Base-by-base conservation (phyloP, 129 eudicot genomes). In the Silybum marianum region DNA sequence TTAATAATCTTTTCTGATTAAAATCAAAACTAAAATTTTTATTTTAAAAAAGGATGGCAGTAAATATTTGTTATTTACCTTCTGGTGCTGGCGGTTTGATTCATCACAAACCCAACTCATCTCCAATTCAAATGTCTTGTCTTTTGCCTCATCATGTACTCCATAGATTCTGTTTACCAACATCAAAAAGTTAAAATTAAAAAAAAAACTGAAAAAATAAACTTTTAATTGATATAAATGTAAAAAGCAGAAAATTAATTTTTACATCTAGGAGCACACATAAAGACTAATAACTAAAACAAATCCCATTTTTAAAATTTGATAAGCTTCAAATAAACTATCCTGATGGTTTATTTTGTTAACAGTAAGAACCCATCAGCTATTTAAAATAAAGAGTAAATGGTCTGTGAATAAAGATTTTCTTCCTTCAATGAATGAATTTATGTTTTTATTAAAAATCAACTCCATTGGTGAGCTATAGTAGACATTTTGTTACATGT, bases 101-200 rank as follows among this genome's bases (percentile, higher is more conserved):
- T 95, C 99, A 69, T 95, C 97, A 83, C 99, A 95, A 19, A 95
- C 99, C 99, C 99, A 95, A 77, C 99, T 95, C 99, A 95, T 83
- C 83, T 95, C 97, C 87, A 95, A 74, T 84, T 95, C 99, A 78
- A 95, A 95, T 8, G 97, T 93, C 89, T 92, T 95, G 91, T 95
- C 99, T 83, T 95, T 95, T 40, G 97, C 99, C 87, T 92, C 99
- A 11, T 95, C 98, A 82, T 92, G 98, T 72, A 92, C 96, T 73
- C 97, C 95, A 80, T 95, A 95, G 22, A 95, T 95, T 87, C 99
- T 95, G 94, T 28, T 84, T 66, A 86, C 44, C 40, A 76, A 48
- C 44, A 69, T 7, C 46, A 76, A 38, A 74, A n/a, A 3, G 80
- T 78, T 40, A 67, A 77, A 69, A 77, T 54, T 39, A 80, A 14